phyloP scores from a whole-genome alignment of 192 early-diverging fungal species.

The Backusella tuberculispora region DNA sequence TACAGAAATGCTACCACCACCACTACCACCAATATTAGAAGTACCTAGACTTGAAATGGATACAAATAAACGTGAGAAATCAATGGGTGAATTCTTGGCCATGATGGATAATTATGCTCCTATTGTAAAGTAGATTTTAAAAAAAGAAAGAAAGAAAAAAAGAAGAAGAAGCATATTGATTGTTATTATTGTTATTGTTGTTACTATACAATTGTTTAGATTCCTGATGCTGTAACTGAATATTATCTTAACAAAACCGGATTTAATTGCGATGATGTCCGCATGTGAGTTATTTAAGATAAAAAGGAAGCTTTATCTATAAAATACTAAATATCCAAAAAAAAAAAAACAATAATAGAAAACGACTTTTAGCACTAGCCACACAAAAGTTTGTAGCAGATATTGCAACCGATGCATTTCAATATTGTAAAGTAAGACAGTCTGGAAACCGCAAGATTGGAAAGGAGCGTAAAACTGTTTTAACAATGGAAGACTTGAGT shows the following conservation, averaged over 20 bases:
- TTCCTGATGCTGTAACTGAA: slow-evolving; percentile 93
- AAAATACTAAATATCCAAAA: not conserved
- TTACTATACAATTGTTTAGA: too few species aligned
- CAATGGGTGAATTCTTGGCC: slow-evolving; percentile 76
- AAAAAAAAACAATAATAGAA: slow-evolving; percentile 41
- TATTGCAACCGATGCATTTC: slow-evolving; percentile 84
- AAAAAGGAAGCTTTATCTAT: not conserved
- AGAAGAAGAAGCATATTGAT: not conserved
- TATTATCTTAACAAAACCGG: slow-evolving; percentile 82
- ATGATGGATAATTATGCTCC: slow-evolving; percentile 89
- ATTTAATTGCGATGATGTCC: slow-evolving; percentile 78
- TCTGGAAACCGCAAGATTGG: slow-evolving; percentile 56
- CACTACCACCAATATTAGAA: not conserved
- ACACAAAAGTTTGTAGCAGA: slow-evolving; percentile 88
- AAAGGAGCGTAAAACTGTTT: slow-evolving; percentile 80
- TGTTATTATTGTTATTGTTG: too few species aligned
- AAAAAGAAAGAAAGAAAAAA: too few species aligned
- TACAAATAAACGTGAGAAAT: slow-evolving; percentile 29
- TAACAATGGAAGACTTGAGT: slow-evolving; percentile 93
- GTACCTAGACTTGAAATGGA: slow-evolving; percentile 12
- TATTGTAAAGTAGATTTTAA: slow-evolving; percentile 57
- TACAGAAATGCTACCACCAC: not conserved
- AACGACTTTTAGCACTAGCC: slow-evolving; percentile 77
- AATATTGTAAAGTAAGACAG: slow-evolving; percentile 79
- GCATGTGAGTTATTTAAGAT: slow-evolving; percentile 48